Base-by-base conservation (phyloP, 805 yeast genomes). In the Saccharomycopsis selenospora region DNA sequence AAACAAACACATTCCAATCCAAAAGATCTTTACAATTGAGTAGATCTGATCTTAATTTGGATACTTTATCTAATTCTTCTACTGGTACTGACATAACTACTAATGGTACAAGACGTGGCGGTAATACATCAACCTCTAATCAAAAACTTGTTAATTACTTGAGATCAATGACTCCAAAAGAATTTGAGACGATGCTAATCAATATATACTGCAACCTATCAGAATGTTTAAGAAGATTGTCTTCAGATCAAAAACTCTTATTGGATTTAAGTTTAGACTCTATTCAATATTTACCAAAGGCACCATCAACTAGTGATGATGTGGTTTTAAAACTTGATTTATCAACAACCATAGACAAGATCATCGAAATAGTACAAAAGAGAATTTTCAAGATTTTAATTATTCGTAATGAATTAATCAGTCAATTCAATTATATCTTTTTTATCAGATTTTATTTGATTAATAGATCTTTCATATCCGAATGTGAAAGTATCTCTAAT, bases 361-460 rank as follows among this genome's bases (percentile, higher is more conserved):
- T 87, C 1, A 82, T 88, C 10, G 82, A 80, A 45, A 70, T 80
- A 25, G 71, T 89, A 7, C 96, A 90, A 57, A 68, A 77, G 3
- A 71, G 98, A 50, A 70, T 90, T 66, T 82, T 87, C 14, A 85
- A 85, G 58, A 75, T 93, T 13, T 72, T 90, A 11, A 76, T 77
- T 47, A 95, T 86, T 4, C 73, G 98, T 53, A 77, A 82, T 59
- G 88, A 83, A 40, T 78, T 84, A 24, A 50, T 47, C n/a, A 14
- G 45, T 2, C 53, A 79, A 78, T 11, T 75, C 86, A 0, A 72
- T 70, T 68, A 77, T 6, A 73, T 74, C n/a, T 76, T 73, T 55
- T 90, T 89, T 65, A 59, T 86, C 42, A 68, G 79, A 50, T 73
- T 87, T 45, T 87, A 80, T 62, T 70, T 83, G 2, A 67, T 85